phyloP scores from a whole-genome alignment of 2,329 filamentous ascomycete genomes.

The Phyllosticta paracitricarpa region DNA sequence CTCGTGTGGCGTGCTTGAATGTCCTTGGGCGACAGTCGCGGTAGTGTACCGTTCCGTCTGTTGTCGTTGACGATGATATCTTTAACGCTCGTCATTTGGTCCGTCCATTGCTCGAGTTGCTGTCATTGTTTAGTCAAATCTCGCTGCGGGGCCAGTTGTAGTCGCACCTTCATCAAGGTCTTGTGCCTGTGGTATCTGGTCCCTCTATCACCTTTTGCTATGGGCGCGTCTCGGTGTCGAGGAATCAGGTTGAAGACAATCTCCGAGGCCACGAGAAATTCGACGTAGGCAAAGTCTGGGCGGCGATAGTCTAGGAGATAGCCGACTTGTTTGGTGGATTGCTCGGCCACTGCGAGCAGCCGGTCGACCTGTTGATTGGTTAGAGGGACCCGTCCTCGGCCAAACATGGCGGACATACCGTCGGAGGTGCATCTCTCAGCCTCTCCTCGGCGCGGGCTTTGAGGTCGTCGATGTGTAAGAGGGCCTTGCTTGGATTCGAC shows the following conservation, averaged over 20 bases:
- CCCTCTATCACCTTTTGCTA: conserved; percentile 47
- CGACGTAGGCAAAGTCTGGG: conserved; percentile 66
- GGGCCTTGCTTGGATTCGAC: conserved; percentile 15
- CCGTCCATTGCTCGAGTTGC: conserved; percentile 18
- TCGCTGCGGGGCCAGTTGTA: background rate
- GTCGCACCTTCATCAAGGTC: conserved; percentile 22
- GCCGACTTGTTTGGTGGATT: conserved; percentile 42
- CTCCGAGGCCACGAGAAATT: conserved; percentile 74
- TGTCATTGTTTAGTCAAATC: background rate
- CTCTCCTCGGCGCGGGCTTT: conserved; percentile 29
- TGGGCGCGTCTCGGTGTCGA: conserved; percentile 62
- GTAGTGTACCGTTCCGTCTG: conserved; percentile 45
- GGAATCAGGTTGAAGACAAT: conserved; percentile 70
- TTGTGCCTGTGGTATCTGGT: conserved; percentile 42
- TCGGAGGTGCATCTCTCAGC: conserved; percentile 19
- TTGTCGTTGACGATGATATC: conserved; percentile 43
- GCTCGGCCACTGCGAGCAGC: conserved; percentile 32
- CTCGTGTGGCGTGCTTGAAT: conserved; percentile 1
- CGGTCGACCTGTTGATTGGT: conserved; percentile 23
- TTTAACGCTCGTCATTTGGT: conserved; percentile 38
- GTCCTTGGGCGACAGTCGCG: conserved; percentile 6
- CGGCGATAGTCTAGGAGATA: conserved; percentile 51
- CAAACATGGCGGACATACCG: conserved; percentile 16
- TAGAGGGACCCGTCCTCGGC: background rate
- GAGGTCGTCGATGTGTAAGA: conserved; percentile 35